phyloP scores from a whole-genome alignment of 257 asterid species.

The Solanum phureja region DNA sequence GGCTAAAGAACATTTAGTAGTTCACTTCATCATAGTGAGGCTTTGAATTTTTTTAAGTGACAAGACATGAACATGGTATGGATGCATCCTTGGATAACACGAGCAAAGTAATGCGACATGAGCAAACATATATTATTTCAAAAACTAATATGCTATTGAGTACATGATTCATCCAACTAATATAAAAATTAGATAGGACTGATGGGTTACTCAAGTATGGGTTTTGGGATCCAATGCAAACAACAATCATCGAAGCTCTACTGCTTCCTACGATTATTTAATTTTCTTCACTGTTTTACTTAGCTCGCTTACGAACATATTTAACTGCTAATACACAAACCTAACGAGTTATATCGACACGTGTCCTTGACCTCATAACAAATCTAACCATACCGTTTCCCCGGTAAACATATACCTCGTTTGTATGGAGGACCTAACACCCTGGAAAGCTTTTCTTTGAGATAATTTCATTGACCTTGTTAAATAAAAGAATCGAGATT shows the following conservation, averaged over 20 bases:
- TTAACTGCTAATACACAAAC: not conserved
- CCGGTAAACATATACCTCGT: not conserved
- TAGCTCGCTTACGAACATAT: not conserved
- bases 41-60: not conserved
- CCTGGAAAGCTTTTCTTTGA: not conserved
- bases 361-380: not conserved
- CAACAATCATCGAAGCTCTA: not conserved
- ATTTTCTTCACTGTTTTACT: not conserved
- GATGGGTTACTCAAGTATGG: not conserved
- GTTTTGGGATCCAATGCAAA: not conserved
- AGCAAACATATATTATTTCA: not conserved
- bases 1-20: not conserved
- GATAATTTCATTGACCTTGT: not conserved
- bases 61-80: not conserved
- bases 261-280: not conserved
- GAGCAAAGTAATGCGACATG: not conserved
- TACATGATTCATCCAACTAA: not conserved
- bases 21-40: not conserved
- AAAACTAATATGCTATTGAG: not conserved
- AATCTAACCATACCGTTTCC: not conserved
- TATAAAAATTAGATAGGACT: not conserved
- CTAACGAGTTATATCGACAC: not conserved
- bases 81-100: not conserved
- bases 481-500: not conserved
- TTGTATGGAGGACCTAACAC: not conserved